Conservation (phyloP, 2,329 filamentous ascomycete species). For the Trichoderma endophyticum region DNA sequence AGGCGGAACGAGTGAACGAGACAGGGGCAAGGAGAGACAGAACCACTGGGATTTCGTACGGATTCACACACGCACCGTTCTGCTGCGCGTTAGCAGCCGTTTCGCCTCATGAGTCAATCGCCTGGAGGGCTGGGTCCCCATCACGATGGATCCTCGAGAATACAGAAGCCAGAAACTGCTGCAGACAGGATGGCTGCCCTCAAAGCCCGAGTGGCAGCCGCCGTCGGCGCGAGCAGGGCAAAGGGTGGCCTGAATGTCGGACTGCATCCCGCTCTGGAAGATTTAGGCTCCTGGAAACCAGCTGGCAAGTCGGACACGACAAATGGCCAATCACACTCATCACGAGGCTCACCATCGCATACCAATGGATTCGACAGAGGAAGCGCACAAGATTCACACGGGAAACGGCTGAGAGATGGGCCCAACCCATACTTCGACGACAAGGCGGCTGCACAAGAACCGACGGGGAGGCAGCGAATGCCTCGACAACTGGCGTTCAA, state of each 20-base stretch:
- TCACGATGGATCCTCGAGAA: slow-evolving; percentile 51
- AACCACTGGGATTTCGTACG: not conserved
- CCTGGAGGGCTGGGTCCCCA: slow-evolving; percentile 54
- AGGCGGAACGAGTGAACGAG: not conserved
- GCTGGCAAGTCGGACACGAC: slow-evolving; percentile 36
- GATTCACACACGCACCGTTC: not conserved
- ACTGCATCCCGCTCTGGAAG: slow-evolving; percentile 71
- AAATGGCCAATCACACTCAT: slow-evolving; percentile 20
- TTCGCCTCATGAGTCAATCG: slow-evolving; percentile 46
- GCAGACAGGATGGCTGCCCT: slow-evolving; percentile 71
- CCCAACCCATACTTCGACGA: slow-evolving; percentile 81
- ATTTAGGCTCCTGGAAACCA: slow-evolving; percentile 48
- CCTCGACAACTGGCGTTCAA: slow-evolving; percentile 84
- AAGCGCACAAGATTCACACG: slow-evolving; percentile 16
- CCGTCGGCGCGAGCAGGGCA: slow-evolving; percentile 58
- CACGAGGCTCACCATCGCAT: not conserved
- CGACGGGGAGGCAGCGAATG: slow-evolving; percentile 58
- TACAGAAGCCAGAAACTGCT: slow-evolving; percentile 55
- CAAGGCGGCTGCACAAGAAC: slow-evolving; percentile 58
- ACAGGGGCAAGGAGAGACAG: not conserved
- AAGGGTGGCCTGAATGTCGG: slow-evolving; percentile 71
- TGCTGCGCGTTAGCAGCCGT: not conserved
- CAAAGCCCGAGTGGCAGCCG: slow-evolving; percentile 75
- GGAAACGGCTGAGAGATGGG: slow-evolving; percentile 13
- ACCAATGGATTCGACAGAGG: not conserved